phyloP scores from a whole-genome alignment of 306 rosid genomes.

The Vachellia pachyceras region DNA sequence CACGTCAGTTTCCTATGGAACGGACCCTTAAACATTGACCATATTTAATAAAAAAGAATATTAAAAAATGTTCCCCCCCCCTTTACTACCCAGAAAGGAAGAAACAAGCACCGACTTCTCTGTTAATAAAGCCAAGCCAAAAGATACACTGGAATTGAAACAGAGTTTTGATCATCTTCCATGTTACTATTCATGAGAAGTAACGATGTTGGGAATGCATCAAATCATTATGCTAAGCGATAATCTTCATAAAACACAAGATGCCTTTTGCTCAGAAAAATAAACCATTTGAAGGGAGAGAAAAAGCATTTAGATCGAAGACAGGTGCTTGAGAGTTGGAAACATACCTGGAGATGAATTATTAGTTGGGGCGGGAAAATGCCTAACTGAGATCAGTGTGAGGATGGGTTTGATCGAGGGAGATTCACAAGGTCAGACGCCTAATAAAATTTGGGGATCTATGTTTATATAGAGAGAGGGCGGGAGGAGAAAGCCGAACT shows the following conservation, averaged over 20 bases:
- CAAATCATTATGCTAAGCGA: constrained; percentile 29
- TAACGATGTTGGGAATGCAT: neutral
- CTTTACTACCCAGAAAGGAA: neutral
- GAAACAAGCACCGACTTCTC: neutral
- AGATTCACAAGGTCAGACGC: constrained; percentile 6
- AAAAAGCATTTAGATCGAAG: neutral
- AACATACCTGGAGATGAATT: constrained; percentile 44
- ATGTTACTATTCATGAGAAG: neutral
- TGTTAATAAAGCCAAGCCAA: neutral
- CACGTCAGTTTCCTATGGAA: constrained; percentile 18
- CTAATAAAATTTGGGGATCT: constrained; percentile 5
- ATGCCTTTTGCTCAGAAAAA: constrained; percentile 7
- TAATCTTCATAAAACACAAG: constrained; percentile 4
- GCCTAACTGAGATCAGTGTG: constrained; percentile 11
- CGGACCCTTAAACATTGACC: neutral
- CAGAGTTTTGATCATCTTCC: neutral
- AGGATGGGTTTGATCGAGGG: constrained; percentile 13
- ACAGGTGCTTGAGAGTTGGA: constrained; percentile 23
- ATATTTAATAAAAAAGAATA: neutral
- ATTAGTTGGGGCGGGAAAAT: constrained; percentile 14
- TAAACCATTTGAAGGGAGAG: neutral
- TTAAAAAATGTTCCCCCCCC: neutral
- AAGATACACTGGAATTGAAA: no score
- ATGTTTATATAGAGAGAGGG: constrained; percentile 8
- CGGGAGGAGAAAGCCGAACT: constrained; percentile 12